Evolutionary conservation across 1,284 basidiomycete genomes (phyloP), one percentile per base, ranked within the genome.

Genomic region (Golubevia pallescens): DNA sequence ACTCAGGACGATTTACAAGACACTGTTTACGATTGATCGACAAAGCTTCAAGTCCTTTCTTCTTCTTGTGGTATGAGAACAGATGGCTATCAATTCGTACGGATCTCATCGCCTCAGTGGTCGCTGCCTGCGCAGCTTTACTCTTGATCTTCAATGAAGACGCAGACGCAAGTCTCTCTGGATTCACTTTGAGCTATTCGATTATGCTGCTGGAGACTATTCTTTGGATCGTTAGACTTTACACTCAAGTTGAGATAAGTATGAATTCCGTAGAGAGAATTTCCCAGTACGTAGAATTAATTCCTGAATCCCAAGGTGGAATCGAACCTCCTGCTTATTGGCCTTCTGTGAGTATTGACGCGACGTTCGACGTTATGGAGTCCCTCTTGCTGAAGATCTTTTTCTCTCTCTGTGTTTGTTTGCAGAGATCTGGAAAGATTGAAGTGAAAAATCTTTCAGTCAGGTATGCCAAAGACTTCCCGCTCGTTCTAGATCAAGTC

Each of bases 51-150:
- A 70, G 80, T 8, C 80, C 84, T 1, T 86, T 83, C 67, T 77
- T 80, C 63, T 84, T 78, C 69, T 65, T 86, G 58, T 86, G 84
- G 84, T 75, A 70, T 64, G 77, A 79, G 62, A 86, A 86, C 66
- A 76, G 84, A 28, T 86, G 84, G 84, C 75, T 86, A 42, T 80
- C 78, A 54, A 76, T 80, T 51, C 80, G 84, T n/a, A 78, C 80
- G 42, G 83, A 85, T 67, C 65, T 77, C 24, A 69, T 80, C 7
- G 78, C 81, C 48, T 76, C 80, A 4, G 66, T 78, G 14, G 79
- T 84, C 7, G 75, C 80, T 2, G 69, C 80, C 62, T 58, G 68
- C 56, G 74, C 71, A 3, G 78, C 74, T 13, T 63, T 85, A 32
- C 79, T 78, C 66, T 65, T 81, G 58, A 71, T 80, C 48, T 52